Evolutionary conservation across 2,329 filamentous ascomycete species (phyloP).

Genomic region (Clonostachys sp.): DNA sequence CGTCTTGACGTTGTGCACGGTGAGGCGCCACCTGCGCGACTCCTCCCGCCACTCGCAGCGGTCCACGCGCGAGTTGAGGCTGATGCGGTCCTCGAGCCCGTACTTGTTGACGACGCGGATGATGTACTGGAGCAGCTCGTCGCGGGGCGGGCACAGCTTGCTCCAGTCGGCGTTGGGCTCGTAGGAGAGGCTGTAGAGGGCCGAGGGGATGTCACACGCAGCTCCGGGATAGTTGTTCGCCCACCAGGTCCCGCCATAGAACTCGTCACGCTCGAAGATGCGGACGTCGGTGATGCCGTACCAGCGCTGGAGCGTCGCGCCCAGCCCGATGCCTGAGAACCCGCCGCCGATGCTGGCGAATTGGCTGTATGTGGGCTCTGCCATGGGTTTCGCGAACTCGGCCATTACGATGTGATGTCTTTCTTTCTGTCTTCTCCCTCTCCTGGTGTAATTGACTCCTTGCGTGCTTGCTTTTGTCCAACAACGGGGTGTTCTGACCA

Average conservation of each 20-base stretch:
- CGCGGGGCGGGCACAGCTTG: conserved; percentile 47
- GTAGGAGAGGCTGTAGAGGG: conserved; percentile 59
- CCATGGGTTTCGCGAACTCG: too few species aligned
- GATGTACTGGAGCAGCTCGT: conserved; percentile 55
- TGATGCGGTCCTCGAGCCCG: conserved; percentile 28
- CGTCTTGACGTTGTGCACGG: conserved; percentile 14
- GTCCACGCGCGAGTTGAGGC: conserved; percentile 27
- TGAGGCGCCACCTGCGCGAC: conserved; percentile 24
- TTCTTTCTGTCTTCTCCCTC: too few species aligned
- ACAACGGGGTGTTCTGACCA: too few species aligned
- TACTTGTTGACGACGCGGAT: conserved; percentile 42
- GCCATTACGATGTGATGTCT: too few species aligned
- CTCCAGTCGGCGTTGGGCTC: conserved; percentile 57
- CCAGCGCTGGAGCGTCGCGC: conserved; percentile 50
- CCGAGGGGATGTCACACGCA: conserved; percentile 54
- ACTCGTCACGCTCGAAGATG: conserved; percentile 54
- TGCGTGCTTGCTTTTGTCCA: too few species aligned
- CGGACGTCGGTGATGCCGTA: conserved; percentile 54
- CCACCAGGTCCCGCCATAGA: conserved; percentile 61
- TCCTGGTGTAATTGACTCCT: too few species aligned
- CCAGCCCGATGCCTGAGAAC: conserved; percentile 58
- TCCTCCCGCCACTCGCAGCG: conserved; percentile 30
- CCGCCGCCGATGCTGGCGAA: conserved; percentile 52
- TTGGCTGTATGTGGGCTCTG: conserved; percentile 19
- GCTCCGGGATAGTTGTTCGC: conserved; percentile 53